Evolutionary conservation across 129 eudicot genomes (phyloP).

Genomic region (Rutidosis leptorrhynchoides): DNA sequence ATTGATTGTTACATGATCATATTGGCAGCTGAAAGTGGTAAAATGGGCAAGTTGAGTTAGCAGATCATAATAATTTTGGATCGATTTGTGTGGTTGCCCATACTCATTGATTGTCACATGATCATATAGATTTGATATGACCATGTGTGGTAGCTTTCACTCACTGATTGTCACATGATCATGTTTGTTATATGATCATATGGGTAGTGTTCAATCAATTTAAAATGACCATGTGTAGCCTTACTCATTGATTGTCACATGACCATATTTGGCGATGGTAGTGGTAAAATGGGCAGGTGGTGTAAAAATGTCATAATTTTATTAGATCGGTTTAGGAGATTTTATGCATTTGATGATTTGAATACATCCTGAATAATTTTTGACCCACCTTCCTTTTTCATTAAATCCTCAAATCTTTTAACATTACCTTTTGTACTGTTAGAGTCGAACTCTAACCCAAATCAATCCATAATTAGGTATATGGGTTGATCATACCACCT

Average conservation of each 20-base stretch:
- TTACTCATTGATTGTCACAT: constrained; percentile 2
- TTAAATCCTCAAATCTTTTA: background rate
- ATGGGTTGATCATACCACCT: background rate
- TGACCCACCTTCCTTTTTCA: background rate
- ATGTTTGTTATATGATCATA: background rate
- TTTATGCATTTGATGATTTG: background rate
- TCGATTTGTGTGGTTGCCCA: too few relatives aligned
- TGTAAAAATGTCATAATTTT: background rate
- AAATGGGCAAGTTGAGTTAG: background rate
- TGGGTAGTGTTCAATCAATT: background rate
- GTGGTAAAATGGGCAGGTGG: too few relatives aligned
- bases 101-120: too few relatives aligned
- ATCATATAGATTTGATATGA: too few relatives aligned
- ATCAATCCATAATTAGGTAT: background rate
- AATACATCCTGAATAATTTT: background rate
- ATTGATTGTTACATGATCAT: constrained; percentile 1
- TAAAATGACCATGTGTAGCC: background rate
- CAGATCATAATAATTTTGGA: background rate
- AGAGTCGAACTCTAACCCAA: background rate
- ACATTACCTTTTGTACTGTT: background rate
- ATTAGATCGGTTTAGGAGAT: background rate
- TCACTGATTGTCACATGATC: too few relatives aligned
- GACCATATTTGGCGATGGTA: background rate
- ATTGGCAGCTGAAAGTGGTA: background rate
- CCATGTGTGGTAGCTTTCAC: too few relatives aligned